phyloP scores from a whole-genome alignment of 2,329 filamentous ascomycete genomes.

The Talaromyces pinophilus region DNA sequence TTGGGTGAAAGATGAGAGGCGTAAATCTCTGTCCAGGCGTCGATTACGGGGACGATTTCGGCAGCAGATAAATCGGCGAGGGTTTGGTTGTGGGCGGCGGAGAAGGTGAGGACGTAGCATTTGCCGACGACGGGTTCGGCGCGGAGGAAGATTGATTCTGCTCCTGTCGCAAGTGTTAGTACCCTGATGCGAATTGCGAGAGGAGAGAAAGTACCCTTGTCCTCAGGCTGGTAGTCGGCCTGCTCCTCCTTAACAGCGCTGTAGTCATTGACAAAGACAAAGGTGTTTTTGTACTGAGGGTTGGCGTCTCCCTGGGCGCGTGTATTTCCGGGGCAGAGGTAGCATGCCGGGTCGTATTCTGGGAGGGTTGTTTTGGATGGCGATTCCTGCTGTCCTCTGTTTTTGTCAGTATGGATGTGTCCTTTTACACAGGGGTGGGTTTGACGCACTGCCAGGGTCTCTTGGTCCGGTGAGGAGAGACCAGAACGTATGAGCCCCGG shows the following conservation, averaged over 20 bases:
- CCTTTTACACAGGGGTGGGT: not conserved
- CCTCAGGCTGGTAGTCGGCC: constrained; percentile 66
- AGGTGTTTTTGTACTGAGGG: constrained; percentile 81
- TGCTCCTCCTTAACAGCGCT: constrained; percentile 95
- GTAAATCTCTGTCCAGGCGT: constrained; percentile 92
- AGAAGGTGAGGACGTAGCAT: constrained; percentile 97
- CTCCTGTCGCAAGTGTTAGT: constrained; percentile 50
- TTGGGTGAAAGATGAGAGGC: constrained; percentile 72
- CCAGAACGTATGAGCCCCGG: constrained; percentile 85
- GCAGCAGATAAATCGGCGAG: constrained; percentile 80
- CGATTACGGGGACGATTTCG: constrained; percentile 78
- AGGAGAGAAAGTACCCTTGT: constrained; percentile 42
- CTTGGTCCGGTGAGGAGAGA: constrained; percentile 95
- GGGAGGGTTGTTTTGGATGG: constrained; percentile 70
- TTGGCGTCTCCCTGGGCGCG: constrained; percentile 85
- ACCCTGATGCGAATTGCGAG: not conserved
- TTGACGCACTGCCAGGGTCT: constrained; percentile 88
- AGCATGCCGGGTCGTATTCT: constrained; percentile 86
- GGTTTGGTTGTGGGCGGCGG: constrained; percentile 83
- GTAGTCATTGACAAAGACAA: constrained; percentile 96
- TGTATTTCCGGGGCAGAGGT: constrained; percentile 88
- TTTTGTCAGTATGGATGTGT: not conserved
- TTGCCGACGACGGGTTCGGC: constrained; percentile 88
- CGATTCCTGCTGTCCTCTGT: constrained; percentile 74
- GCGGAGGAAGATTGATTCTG: constrained; percentile 74